phyloP scores from a whole-genome alignment of 1,139 yeast species.

The Williopsis jadinii region DNA sequence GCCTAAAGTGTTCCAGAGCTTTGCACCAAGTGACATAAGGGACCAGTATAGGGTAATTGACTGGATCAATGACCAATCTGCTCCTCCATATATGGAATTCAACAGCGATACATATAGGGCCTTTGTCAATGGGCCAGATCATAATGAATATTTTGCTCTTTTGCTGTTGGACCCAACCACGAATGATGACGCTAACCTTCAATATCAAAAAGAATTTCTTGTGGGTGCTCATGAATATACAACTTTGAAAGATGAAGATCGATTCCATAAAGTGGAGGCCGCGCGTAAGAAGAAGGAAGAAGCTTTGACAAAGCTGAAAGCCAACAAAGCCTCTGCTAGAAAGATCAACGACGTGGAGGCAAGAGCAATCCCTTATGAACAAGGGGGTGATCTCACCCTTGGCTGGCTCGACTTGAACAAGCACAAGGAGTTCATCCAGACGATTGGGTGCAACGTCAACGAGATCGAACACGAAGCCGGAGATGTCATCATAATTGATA shows the following conservation, averaged over 20 bases:
- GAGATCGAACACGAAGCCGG: constrained; percentile 36
- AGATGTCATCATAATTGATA: constrained; percentile 34
- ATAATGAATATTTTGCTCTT: constrained; percentile 4
- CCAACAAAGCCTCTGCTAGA: constrained; percentile 37
- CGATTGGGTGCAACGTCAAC: constrained; percentile 37
- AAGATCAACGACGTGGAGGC: constrained; percentile 43
- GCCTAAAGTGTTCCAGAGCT: constrained; percentile 49
- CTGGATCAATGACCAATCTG: constrained; percentile 12
- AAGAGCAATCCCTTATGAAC: constrained; percentile 39
- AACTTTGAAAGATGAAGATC: constrained; percentile 36
- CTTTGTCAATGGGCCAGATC: constrained; percentile 4
- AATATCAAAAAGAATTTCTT: constrained; percentile 27
- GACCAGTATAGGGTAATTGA: constrained; percentile 33
- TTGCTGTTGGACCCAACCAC: constrained; percentile 5
- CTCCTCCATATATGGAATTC: constrained; percentile 28
- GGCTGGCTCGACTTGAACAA: constrained; percentile 48
- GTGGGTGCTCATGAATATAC: constrained; percentile 36
- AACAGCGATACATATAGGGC: constrained; percentile 1
- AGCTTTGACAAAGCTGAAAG: constrained; percentile 37
- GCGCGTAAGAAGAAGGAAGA: constrained; percentile 38
- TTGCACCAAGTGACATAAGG: constrained; percentile 58
- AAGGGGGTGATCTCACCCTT: constrained; percentile 37
- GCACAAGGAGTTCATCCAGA: constrained; percentile 27
- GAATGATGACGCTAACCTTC: constrained; percentile 2
- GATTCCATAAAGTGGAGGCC: constrained; percentile 32